Evolutionary conservation across 306 rosid species (phyloP).

Genomic region (Citrullus colocynthis): DNA sequence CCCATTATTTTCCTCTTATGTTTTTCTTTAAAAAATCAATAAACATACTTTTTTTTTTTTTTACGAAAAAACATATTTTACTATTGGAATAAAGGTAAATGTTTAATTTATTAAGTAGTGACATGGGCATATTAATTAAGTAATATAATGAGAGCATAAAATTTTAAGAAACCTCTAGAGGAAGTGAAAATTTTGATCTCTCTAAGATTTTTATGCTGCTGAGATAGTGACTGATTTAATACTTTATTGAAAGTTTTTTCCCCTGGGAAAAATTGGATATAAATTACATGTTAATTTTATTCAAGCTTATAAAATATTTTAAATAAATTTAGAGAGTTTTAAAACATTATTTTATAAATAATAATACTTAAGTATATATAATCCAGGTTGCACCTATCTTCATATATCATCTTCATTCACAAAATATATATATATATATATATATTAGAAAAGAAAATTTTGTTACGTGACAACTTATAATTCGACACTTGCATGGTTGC

Average conservation of each 20-base stretch:
- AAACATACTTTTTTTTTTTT: not conserved
- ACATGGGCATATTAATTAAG: not conserved
- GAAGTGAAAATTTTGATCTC: not conserved
- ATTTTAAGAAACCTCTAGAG: not conserved
- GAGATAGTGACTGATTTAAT: not conserved
- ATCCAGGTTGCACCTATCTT: too few species aligned
- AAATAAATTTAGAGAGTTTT: not conserved
- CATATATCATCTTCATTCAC: too few species aligned
- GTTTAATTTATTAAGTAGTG: not conserved
- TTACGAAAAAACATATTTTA: not conserved
- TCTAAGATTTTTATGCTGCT: slow-evolving; percentile 2
- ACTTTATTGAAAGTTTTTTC: not conserved
- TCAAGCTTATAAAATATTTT: not conserved
- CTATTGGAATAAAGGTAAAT: not conserved
- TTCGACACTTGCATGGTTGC: too few species aligned
- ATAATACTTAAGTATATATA: too few species aligned
- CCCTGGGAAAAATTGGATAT: not conserved
- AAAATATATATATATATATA: too few species aligned
- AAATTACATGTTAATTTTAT: not conserved
- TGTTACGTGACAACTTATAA: too few species aligned
- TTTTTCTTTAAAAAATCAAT: not conserved
- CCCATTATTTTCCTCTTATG: not conserved
- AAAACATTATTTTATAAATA: too few species aligned
- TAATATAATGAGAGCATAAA: not conserved
- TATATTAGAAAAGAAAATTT: too few species aligned